Base-by-base conservation (phyloP, 1,284 basidiomycete genomes). In the Flammula alnicola region DNA sequence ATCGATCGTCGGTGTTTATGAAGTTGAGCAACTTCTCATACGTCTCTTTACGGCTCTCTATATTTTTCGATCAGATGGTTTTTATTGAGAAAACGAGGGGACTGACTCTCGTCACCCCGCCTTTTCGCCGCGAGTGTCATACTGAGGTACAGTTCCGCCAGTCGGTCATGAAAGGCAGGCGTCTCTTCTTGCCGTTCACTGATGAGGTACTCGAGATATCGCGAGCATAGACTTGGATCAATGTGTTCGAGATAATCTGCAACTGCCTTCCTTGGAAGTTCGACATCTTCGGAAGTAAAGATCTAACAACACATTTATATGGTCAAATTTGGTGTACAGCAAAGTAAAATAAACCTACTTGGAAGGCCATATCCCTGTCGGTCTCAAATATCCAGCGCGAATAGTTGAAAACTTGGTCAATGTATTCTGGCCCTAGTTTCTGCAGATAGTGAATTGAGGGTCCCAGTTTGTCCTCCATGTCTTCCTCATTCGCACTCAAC, bases 281-380 rank as follows among this genome's bases (percentile, higher is more conserved):
- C 91, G 1, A 89, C 89, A 53, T 96, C 93, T 63, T 98, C 96
- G 0, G 94, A 95, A 0, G 88, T 94, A 66, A 99, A 99, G 43
- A 99, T 93, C 88, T 96, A 60, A 0, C 17, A 4, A 17, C 20
- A 23, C 14, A 37, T 11, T 30, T 20, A 32, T 36, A 27, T 27
- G 30, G 23, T 16, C 11, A 29, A 36, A 19, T 9, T 17, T n/a
- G 36, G 4, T 23, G 29, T 27, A 29, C 7, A 37, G 36, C 9
- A 3, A 26, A 11, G 14, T 25, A 4, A 2, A 5, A 31, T 26
- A 31, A 1, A 33, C 12, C 49, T 60, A 93, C 90, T 71, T 93
- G 80, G 53, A 96, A 86, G 1, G 81, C 93, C 65, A 88, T 83
- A 30, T 83, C 75, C 1, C 76, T 70, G 58, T 95, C 83, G 32